Evolutionary conservation across 495 filamentous ascomycete species (phyloP).

Genomic region (Neurospora pannonica): DNA sequence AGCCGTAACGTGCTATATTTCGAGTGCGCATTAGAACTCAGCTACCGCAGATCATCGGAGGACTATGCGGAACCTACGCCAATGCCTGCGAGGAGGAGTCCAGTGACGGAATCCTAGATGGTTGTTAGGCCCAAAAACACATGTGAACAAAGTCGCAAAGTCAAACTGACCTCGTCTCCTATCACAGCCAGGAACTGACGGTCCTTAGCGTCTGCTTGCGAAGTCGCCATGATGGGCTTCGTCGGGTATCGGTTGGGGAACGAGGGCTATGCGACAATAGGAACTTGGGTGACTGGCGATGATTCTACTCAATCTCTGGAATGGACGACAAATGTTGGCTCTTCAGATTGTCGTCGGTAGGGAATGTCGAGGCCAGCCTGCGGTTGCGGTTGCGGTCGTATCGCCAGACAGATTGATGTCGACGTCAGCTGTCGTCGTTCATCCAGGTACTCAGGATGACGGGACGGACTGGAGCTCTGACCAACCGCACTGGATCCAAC

Average conservation of each 20-base stretch:
- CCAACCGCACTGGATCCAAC: slow-evolving; percentile 5
- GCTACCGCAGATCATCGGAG: not conserved
- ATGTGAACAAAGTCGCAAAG: not conserved
- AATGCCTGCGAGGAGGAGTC: slow-evolving; percentile 86
- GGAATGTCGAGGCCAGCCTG: not conserved
- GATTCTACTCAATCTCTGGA: not conserved
- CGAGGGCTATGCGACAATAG: not conserved
- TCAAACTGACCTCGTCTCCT: slow-evolving; percentile 73
- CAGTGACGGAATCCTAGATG: slow-evolving; percentile 78
- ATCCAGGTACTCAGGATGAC: not conserved
- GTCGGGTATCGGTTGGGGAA: not conserved
- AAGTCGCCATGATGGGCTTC: slow-evolving; percentile 32
- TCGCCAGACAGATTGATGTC: not conserved
- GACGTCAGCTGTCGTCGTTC: not conserved
- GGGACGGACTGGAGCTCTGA: slow-evolving; percentile 9
- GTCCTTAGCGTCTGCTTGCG: slow-evolving; percentile 65
- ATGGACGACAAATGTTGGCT: not conserved
- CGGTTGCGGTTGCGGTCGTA: not conserved
- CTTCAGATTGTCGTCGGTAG: not conserved
- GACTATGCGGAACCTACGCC: slow-evolving; percentile 53
- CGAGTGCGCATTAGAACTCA: not conserved
- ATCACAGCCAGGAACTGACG: slow-evolving; percentile 96
- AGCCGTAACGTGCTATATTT: slow-evolving; percentile 27
- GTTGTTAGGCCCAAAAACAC: slow-evolving; percentile 31
- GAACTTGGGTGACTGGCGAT: not conserved